These are phyloP conservation scores for Kappamyces sp. DNA, from an alignment of 192 early-diverging fungal genomes.

Conservation along the genomic window DNA sequence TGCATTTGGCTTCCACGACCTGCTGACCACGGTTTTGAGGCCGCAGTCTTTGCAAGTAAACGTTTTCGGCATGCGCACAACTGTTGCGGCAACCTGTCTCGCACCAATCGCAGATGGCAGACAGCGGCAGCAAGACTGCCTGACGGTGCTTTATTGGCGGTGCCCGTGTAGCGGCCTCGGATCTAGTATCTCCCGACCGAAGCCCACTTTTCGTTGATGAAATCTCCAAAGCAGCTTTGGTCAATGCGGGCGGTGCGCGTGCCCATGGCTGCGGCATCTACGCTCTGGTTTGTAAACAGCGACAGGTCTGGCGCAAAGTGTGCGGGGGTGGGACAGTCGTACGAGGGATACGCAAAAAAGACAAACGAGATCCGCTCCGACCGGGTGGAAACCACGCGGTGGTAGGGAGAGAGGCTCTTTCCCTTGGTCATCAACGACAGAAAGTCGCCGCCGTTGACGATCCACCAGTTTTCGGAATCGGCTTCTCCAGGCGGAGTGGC, in stretches of 20 bases:
- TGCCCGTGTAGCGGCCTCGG: too few relatives aligned
- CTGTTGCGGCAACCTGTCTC: too few relatives aligned
- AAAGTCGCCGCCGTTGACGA: constrained; percentile 63
- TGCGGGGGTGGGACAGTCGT: constrained; percentile 27
- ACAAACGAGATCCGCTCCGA: constrained; percentile 47
- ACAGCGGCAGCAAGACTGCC: too few relatives aligned
- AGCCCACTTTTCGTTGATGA: constrained; percentile 13
- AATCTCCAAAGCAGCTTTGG: constrained; percentile 9
- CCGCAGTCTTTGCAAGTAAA: too few relatives aligned
- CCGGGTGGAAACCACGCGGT: constrained; percentile 48
- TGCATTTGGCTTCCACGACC: too few relatives aligned
- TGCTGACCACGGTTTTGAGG: too few relatives aligned
- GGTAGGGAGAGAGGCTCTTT: constrained; percentile 41
- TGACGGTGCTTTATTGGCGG: too few relatives aligned
- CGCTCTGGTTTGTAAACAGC: constrained; percentile 8
- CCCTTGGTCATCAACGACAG: constrained; percentile 50
- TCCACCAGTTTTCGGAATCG: constrained; percentile 16
- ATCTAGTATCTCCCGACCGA: constrained; percentile 1
- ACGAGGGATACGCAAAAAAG: constrained; percentile 60
- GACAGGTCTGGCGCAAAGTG: constrained; percentile 7
- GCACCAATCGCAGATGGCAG: too few relatives aligned
- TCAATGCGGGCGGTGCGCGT: not conserved
- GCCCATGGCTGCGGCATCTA: not conserved
- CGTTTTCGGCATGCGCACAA: too few relatives aligned
- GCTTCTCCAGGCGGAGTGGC: constrained; percentile 28